phyloP scores from a whole-genome alignment of 495 filamentous ascomycete species.

The Staphylotrichum longicolle region DNA sequence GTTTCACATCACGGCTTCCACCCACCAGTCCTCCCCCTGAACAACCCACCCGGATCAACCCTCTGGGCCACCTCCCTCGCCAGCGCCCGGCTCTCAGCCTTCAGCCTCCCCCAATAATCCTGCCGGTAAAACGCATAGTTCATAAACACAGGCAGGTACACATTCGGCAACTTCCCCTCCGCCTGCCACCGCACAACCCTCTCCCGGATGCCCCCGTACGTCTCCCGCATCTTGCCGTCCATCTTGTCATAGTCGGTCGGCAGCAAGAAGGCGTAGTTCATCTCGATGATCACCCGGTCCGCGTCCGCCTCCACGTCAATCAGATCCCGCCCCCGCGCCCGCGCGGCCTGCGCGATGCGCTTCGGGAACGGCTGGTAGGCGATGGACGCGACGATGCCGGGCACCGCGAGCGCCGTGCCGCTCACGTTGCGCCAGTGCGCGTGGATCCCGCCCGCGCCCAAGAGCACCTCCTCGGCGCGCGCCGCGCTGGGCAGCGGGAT shows the following conservation, averaged over 20 bases:
- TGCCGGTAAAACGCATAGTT: conserved; percentile 58
- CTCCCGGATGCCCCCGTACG: conserved; percentile 43
- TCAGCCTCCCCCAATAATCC: conserved; percentile 58
- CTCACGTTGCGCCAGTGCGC: conserved; percentile 52
- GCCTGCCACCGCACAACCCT: conserved; percentile 37
- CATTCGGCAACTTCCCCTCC: conserved; percentile 41
- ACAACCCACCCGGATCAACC: conserved; percentile 59
- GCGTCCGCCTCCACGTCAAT: conserved; percentile 50
- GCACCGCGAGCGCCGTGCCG: conserved; percentile 42
- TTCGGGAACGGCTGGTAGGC: conserved; percentile 59
- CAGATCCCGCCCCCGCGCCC: conserved; percentile 52
- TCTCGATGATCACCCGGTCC: conserved; percentile 56
- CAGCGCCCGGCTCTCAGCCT: conserved; percentile 42
- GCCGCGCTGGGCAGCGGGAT: conserved; percentile 48
- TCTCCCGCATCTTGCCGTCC: conserved; percentile 49
- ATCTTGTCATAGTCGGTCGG: conserved; percentile 46
- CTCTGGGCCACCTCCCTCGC: conserved; percentile 44
- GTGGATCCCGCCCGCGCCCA: conserved; percentile 43
- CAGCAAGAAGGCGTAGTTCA: conserved; percentile 53
- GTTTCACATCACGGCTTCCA: conserved; percentile 34
- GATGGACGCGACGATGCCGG: conserved; percentile 51
- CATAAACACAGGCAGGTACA: conserved; percentile 58
- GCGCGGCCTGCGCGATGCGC: conserved; percentile 46
- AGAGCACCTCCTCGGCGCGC: conserved; percentile 39
- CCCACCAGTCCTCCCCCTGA: conserved; percentile 57